Evolutionary conservation across 805 yeast species (phyloP).

Genomic region (Candida qinlingensis): DNA sequence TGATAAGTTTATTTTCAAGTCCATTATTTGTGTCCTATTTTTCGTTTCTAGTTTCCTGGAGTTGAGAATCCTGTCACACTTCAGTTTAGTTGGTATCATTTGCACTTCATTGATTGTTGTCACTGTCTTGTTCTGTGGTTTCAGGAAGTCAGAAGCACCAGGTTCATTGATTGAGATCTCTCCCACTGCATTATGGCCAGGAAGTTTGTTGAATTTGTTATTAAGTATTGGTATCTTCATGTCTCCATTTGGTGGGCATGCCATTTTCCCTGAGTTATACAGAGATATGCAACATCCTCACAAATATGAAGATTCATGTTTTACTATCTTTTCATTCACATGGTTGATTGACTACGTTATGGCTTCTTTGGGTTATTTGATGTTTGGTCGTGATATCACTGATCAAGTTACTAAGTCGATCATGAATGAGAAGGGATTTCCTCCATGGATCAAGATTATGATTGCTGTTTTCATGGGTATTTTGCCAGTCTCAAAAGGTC

Average conservation of each 20-base stretch:
- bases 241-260: conserved; percentile 85
- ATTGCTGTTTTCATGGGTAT: conserved; percentile 48
- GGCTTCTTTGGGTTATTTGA: conserved; percentile 64
- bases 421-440: conserved; percentile 60
- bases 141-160: conserved; percentile 35
- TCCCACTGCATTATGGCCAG: conserved; percentile 37
- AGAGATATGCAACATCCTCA: conserved; percentile 70
- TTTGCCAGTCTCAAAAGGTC: conserved; percentile 73
- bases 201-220: conserved; percentile 31
- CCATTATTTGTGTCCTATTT: conserved; percentile 32
- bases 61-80: conserved; percentile 46
- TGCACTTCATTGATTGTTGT: conserved; percentile 47
- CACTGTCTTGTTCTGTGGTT: conserved; percentile 44
- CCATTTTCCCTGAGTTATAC: conserved; percentile 72
- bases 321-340: conserved; percentile 53
- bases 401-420: conserved; percentile 79
- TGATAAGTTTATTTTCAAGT: conserved; percentile 36
- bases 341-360: conserved; percentile 53
- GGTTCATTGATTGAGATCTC: conserved; percentile 52
- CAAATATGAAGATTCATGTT: conserved; percentile 48
- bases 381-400: conserved; percentile 68
- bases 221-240: conserved; percentile 58
- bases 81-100: conserved; percentile 52
- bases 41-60: conserved; percentile 50
- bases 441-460: conserved; percentile 49